Evolutionary conservation across 208 protist genomes (phyloP).

Genomic region (Leishmania tarentolae): DNA sequence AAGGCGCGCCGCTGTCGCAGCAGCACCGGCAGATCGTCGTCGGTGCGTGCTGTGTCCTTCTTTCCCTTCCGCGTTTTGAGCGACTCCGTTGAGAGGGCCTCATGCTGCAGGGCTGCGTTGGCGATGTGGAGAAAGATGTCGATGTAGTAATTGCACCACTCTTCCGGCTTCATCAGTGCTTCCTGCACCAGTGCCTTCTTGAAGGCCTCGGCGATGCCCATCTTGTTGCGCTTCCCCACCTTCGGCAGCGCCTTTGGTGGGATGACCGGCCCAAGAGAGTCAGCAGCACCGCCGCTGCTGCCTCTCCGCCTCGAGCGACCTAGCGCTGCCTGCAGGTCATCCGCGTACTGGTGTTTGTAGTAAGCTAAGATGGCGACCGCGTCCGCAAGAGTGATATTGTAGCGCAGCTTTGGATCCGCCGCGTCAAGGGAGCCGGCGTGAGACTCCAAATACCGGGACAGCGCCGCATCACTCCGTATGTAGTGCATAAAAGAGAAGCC

Average conservation of each 20-base stretch:
- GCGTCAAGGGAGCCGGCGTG: conserved; percentile 45
- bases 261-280: conserved; percentile 35
- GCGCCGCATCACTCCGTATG: conserved; percentile 44
- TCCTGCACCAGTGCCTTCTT: conserved; percentile 73
- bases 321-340: conserved; percentile 15
- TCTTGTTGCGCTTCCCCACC: conserved; percentile 41
- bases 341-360: conserved; percentile 70
- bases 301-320: conserved; percentile 14
- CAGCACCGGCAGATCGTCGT: conserved; percentile 77
- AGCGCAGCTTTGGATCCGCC: conserved; percentile 51
- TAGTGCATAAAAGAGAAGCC: conserved; percentile 71
- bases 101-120: conserved; percentile 72
- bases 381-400: conserved; percentile 83
- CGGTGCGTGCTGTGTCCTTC: conserved; percentile 27
- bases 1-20: conserved; percentile 83
- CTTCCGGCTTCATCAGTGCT: conserved; percentile 82
- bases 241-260: conserved; percentile 64
- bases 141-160: conserved; percentile 88
- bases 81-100: conserved; percentile 41
- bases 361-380: conserved; percentile 76
- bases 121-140: conserved; percentile 85
- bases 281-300: neutral
- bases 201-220: conserved; percentile 54
- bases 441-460: conserved; percentile 56
- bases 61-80: conserved; percentile 26